Conservation (phyloP, 2,329 filamentous ascomycete genomes). For the Fusarium buxicola region DNA sequence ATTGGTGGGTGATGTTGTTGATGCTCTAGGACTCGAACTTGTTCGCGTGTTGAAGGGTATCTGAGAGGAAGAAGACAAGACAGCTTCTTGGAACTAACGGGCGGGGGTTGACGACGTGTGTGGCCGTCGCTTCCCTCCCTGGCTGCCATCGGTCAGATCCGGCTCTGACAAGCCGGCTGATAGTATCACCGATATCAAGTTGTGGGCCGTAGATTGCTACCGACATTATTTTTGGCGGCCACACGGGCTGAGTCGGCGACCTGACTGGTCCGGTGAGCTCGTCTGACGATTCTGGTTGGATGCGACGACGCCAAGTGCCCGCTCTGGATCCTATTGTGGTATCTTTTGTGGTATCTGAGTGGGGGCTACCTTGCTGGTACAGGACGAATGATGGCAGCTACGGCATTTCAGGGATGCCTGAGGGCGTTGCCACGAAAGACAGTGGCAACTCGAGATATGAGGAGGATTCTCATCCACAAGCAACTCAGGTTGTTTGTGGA, state of each 20-base stretch:
- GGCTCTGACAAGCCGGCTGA: constrained; percentile 42
- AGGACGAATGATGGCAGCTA: constrained; percentile 1
- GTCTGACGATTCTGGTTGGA: constrained; percentile 45
- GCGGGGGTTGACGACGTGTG: constrained; percentile 44
- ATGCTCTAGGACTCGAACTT: constrained; percentile 18
- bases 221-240: constrained; percentile 30
- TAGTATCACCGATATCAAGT: constrained; percentile 46
- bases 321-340: constrained; percentile 16
- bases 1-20: constrained; percentile 21
- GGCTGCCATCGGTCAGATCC: constrained; percentile 44
- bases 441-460: neutral
- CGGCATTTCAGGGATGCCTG: neutral
- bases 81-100: constrained; percentile 37
- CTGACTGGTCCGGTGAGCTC: constrained; percentile 42
- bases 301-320: constrained; percentile 41
- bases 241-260: constrained; percentile 39
- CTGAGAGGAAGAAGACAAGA: constrained; percentile 41
- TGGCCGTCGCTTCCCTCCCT: constrained; percentile 36
- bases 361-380: constrained; percentile 18
- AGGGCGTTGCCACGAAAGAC: neutral
- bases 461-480: neutral
- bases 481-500: neutral
- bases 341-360: constrained; percentile 24
- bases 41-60: constrained; percentile 20
- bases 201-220: constrained; percentile 43